Conservation (phyloP, 2,329 filamentous ascomycete genomes). For the Fusarium anthophilum region DNA sequence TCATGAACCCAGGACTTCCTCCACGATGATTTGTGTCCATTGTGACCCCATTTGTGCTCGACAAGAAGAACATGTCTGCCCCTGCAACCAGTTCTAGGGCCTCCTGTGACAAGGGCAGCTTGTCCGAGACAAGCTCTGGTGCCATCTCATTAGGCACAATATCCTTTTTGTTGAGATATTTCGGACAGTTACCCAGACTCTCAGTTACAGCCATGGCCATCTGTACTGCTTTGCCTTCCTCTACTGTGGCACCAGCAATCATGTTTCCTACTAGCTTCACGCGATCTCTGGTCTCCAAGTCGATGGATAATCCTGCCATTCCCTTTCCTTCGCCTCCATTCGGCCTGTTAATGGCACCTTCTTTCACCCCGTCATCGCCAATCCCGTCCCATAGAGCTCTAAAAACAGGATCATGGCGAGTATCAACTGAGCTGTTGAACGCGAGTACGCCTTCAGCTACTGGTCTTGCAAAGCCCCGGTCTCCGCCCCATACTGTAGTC, state of each 20-base stretch:
- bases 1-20: conserved; percentile 77
- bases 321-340: conserved; percentile 52
- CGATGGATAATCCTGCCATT: conserved; percentile 67
- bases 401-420: conserved; percentile 74
- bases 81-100: conserved; percentile 68
- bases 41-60: conserved; percentile 69
- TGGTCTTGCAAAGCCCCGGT: conserved; percentile 71
- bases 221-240: conserved; percentile 52
- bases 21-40: conserved; percentile 91
- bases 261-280: conserved; percentile 79
- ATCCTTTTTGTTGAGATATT: conserved; percentile 81
- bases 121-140: conserved; percentile 59
- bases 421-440: conserved; percentile 69
- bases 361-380: conserved; percentile 51
- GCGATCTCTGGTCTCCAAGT: conserved; percentile 62
- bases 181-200: conserved; percentile 84
- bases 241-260: conserved; percentile 67
- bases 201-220: conserved; percentile 76
- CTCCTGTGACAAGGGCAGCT: conserved; percentile 57
- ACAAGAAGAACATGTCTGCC: conserved; percentile 82
- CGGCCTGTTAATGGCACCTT: conserved; percentile 47
- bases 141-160: conserved; percentile 60
- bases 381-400: conserved; percentile 65
- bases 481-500: conserved; percentile 82
- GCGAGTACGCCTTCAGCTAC: conserved; percentile 72